Evolutionary conservation across 768 basidiomycete species (phyloP).

Genomic region (Bullera alba): DNA sequence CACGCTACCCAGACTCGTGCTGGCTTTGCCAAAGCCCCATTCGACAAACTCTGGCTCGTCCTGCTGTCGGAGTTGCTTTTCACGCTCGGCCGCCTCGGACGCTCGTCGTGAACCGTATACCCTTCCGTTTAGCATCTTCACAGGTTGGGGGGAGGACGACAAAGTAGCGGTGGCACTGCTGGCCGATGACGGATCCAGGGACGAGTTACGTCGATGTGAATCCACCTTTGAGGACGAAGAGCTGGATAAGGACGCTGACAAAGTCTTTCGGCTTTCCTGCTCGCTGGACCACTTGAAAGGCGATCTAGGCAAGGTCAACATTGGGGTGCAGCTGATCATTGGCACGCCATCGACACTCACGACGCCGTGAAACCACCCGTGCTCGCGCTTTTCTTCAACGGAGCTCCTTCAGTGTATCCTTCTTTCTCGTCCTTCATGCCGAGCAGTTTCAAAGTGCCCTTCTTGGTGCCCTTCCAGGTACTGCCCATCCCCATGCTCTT

Average conservation of each 20-base stretch:
- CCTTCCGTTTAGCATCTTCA: slow-evolving; percentile 71
- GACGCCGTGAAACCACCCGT: slow-evolving; percentile 44
- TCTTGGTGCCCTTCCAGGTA: slow-evolving; percentile 44
- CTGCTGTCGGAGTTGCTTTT: slow-evolving; percentile 17
- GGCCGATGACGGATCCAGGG: slow-evolving; percentile 28
- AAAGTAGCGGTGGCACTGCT: slow-evolving; percentile 5
- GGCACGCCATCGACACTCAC: slow-evolving; percentile 13
- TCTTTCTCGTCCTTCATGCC: slow-evolving; percentile 20
- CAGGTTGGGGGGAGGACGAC: slow-evolving; percentile 24
- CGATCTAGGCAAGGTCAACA: slow-evolving; percentile 15
- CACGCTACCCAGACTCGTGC: slow-evolving; percentile 65
- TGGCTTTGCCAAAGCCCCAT: slow-evolving; percentile 58
- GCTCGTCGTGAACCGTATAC: slow-evolving; percentile 57
- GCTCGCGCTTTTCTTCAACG: slow-evolving; percentile 41
- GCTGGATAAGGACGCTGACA: no score
- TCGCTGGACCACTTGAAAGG: slow-evolving; percentile 39
- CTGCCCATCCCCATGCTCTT: slow-evolving; percentile 26
- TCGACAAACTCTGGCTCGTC: slow-evolving; percentile 77
- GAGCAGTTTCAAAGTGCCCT: slow-evolving; percentile 40
- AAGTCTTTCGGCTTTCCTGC: slow-evolving; percentile 28
- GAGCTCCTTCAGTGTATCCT: slow-evolving; percentile 21
- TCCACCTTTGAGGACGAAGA: no score
- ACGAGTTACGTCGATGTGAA: slow-evolving; percentile 34
- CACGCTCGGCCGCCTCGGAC: slow-evolving; percentile 29
- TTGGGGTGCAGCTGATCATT: background rate